Conservation (phyloP, 345 rosid genomes). For the Eutrema yunnanense region DNA sequence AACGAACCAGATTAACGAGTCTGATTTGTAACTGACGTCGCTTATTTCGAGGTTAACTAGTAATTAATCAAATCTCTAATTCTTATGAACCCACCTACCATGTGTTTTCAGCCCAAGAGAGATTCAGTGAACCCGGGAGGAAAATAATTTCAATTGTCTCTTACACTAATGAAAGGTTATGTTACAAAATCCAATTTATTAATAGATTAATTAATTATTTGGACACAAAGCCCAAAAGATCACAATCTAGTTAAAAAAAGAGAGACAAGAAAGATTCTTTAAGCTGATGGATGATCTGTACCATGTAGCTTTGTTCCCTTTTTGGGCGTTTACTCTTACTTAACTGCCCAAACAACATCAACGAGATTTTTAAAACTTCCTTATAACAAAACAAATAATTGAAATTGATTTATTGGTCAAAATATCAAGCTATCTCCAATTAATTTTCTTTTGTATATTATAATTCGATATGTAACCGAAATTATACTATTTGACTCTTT, state of each 20-base stretch:
- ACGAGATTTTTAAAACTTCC: not conserved
- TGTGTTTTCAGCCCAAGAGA: slow-evolving; percentile 24
- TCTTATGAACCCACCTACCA: slow-evolving; percentile 23
- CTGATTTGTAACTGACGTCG: slow-evolving; percentile 18
- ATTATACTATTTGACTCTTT: not conserved
- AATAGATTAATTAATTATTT: slow-evolving; percentile 4
- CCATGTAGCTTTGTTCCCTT: slow-evolving; percentile 33
- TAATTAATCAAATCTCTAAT: slow-evolving; percentile 1
- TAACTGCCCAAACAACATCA: slow-evolving; percentile 19
- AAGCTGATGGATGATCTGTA: slow-evolving; percentile 31
- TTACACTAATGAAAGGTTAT: slow-evolving; percentile 35
- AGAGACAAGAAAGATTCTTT: slow-evolving; percentile 31
- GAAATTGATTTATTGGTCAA: not conserved
- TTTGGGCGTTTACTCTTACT: slow-evolving; percentile 18
- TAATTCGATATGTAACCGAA: not conserved
- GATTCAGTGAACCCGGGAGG: slow-evolving; percentile 30
- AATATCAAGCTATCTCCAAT: not conserved
- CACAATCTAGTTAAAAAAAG: slow-evolving; percentile 29
- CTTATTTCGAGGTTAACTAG: slow-evolving; percentile 24
- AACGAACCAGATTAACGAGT: slow-evolving; percentile 9
- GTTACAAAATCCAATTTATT: slow-evolving; percentile 9
- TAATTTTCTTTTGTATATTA: not conserved
- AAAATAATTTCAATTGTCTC: slow-evolving; percentile 17
- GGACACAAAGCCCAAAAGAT: slow-evolving; percentile 36
- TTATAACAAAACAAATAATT: not conserved